These are phyloP conservation scores for Gliomastix tumulicola DNA, from an alignment of 2,329 filamentous ascomycete species.

Conservation along the genomic window DNA sequence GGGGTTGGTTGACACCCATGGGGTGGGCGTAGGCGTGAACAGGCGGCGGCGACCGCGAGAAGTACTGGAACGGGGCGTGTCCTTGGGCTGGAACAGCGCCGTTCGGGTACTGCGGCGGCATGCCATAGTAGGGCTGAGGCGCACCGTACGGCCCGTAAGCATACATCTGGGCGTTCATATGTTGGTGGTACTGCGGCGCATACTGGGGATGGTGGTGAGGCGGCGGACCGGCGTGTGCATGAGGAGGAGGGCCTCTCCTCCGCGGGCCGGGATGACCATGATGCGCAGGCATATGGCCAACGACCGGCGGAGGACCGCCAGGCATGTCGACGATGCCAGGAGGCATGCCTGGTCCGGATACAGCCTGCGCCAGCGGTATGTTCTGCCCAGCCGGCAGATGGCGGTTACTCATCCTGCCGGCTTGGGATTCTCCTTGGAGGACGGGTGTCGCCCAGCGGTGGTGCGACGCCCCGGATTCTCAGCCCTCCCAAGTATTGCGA, in stretches of 20 bases:
- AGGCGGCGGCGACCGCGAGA: conserved; percentile 32
- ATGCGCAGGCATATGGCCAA: conserved; percentile 1
- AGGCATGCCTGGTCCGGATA: conserved; percentile 11
- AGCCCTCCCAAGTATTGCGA: too few relatives aligned
- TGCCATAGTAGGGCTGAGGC: conserved; percentile 38
- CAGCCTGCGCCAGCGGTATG: conserved; percentile 26
- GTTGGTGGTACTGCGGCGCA: conserved; percentile 26
- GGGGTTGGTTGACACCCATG: conserved; percentile 34
- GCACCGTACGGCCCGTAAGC: conserved; percentile 44
- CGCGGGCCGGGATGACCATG: conserved; percentile 10
- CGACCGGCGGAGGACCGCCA: conserved; percentile 14
- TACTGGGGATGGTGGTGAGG: conserved; percentile 13
- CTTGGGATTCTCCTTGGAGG: conserved; percentile 32
- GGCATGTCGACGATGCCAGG: conserved; percentile 26
- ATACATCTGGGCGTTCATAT: conserved; percentile 38
- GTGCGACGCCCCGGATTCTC: conserved; percentile 26
- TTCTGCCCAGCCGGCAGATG: conserved; percentile 72
- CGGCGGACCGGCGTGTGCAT: too few relatives aligned
- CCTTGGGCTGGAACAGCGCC: conserved; percentile 34
- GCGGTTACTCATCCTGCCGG: conserved; percentile 71
- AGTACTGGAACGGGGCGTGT: conserved; percentile 41
- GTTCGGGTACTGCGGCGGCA: conserved; percentile 54
- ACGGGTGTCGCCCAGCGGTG: conserved; percentile 21
- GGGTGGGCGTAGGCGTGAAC: conserved; percentile 49
- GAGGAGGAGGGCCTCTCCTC: conserved; percentile 21